Evolutionary conservation across 129 eudicot genomes (phyloP).

Genomic region (Smallanthus sonchifolius): DNA sequence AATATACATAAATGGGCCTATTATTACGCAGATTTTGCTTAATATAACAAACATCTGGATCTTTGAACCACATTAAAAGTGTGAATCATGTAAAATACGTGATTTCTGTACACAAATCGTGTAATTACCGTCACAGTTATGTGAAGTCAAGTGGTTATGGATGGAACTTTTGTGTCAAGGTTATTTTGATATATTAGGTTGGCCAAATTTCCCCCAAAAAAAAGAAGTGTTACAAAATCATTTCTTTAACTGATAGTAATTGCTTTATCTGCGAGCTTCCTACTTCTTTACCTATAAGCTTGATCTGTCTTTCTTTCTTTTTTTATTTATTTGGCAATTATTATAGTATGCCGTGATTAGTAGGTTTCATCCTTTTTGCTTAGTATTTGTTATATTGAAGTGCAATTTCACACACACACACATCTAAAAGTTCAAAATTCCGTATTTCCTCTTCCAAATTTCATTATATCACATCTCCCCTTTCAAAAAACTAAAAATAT

Average conservation of each 20-base stretch:
- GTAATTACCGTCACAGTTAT: not conserved
- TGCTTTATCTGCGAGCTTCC: not conserved
- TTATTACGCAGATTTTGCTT: not conserved
- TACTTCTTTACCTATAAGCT: not conserved
- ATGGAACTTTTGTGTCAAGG: not conserved
- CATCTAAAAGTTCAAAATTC: not conserved
- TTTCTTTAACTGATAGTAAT: not conserved
- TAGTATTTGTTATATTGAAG: not conserved
- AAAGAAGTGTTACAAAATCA: not conserved
- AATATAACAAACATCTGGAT: not conserved
- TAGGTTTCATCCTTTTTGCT: not conserved
- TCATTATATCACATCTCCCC: not conserved
- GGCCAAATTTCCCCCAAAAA: not conserved
- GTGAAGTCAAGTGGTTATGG: not conserved
- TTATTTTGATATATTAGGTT: not conserved
- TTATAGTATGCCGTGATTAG: not conserved
- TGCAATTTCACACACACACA: not conserved
- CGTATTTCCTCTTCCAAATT: not conserved
- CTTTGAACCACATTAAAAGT: not conserved
- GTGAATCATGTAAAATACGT: not conserved
- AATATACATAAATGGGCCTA: not conserved
- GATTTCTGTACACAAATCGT: not conserved
- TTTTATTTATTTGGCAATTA: not conserved
- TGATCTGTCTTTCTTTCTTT: not conserved
- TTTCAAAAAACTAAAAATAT: not conserved